Evolutionary conservation across 306 rosid species (phyloP), one percentile per base, ranked within the genome.

Genomic region (Dicorynia guianensis): DNA sequence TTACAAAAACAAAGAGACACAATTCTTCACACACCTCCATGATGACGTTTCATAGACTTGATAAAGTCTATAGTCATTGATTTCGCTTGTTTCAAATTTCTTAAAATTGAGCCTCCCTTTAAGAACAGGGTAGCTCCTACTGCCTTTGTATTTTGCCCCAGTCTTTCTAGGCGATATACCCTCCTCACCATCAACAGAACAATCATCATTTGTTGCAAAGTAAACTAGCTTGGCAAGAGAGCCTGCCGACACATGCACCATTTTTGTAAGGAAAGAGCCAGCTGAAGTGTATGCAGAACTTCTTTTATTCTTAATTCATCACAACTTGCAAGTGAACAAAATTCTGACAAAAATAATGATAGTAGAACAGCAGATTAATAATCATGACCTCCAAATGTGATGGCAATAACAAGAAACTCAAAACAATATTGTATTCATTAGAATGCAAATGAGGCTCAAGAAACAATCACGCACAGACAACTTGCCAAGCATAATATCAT

Each of bases 221-320:
- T 95, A 95, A 38, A 87, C 99, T 87, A 95, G 52, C 81, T 95
- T 95, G 61, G 86, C 82, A 63, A 95, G 90, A 72, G 97, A 80
- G 35, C 98, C 97, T 95, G 84, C 54, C 74, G 77, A 84, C 70
- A 76, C 40, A 63, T 38, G 58, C 67, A 74, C 66, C 7, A 50
- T 42, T 61, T 61, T 39, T 56, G 50, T 39, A 40, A 63, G 48
- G 68, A 64, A 63, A 38, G 57, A 50, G 34, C n/a, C 53, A 67
- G 46, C 12, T 63, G 17, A 52, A 9, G 47, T 5, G 14, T 76
- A 75, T 75, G 63, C 44, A 64, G 50, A 65, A 75, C n/a, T n/a
- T n/a, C 61, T 19, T 35, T 56, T 34, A 52, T 73, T 63, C 19
- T 7, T 11, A 40, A 55, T 64, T 70, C 67, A 74, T 57, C 19